phyloP scores from a whole-genome alignment of 345 rosid genomes.

The Sonneratia caseolaris region DNA sequence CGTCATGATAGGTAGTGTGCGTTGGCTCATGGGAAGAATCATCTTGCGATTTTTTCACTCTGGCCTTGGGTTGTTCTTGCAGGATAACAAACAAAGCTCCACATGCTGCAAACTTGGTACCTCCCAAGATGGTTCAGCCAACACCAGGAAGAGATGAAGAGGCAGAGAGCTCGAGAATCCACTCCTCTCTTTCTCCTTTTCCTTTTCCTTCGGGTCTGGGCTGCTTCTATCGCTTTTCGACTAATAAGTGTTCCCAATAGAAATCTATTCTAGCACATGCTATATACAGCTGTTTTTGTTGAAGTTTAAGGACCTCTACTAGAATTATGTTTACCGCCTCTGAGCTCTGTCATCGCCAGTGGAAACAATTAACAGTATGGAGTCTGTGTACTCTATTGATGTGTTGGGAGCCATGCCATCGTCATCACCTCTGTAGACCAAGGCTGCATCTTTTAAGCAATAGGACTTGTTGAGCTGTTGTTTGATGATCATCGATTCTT shows the following conservation, averaged over 20 bases:
- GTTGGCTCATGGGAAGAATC: neutral
- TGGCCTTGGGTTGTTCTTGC: slow-evolving; percentile 7
- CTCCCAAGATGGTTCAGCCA: neutral
- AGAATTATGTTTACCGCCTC: too few species aligned
- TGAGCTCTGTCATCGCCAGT: too few species aligned
- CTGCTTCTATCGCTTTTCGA: slow-evolving; percentile 8
- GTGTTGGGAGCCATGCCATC: too few species aligned
- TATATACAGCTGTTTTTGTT: too few species aligned
- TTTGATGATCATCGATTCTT: too few species aligned
- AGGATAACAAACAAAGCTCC: slow-evolving; percentile 25
- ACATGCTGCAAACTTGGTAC: slow-evolving; percentile 1
- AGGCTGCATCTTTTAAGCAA: too few species aligned
- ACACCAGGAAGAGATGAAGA: neutral
- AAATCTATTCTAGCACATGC: too few species aligned
- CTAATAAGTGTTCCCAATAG: neutral
- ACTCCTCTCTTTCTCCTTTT: slow-evolving; percentile 21
- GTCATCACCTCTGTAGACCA: too few species aligned
- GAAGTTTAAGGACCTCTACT: too few species aligned
- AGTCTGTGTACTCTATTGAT: too few species aligned
- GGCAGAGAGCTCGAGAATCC: neutral
- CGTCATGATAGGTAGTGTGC: slow-evolving; percentile 22
- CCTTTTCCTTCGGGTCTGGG: slow-evolving; percentile 26
- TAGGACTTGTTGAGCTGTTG: too few species aligned
- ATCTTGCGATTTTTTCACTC: neutral
- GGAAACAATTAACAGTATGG: too few species aligned